phyloP scores from a whole-genome alignment of 345 rosid genomes.

The Combretum micranthum region DNA sequence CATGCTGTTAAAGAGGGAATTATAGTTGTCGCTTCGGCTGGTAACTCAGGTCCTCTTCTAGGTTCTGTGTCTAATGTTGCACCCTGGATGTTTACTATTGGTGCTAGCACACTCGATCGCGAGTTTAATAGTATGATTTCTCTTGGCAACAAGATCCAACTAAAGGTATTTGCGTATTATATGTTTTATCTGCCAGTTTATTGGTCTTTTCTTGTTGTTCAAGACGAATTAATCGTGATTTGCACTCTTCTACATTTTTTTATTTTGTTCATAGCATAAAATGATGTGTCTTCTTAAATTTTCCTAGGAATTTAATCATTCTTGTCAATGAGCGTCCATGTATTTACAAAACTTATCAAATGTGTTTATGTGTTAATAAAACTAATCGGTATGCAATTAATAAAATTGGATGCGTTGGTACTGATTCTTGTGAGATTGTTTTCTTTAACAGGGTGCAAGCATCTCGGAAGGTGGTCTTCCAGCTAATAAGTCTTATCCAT shows the following conservation, averaged over 20 bases:
- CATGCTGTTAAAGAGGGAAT: constrained; percentile 14
- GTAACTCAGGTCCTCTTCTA: constrained; percentile 61
- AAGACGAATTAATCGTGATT: too few species aligned
- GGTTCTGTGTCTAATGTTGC: constrained; percentile 47
- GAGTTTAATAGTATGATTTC: constrained; percentile 40
- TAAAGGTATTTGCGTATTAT: constrained; percentile 33
- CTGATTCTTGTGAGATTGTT: too few species aligned
- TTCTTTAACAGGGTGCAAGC: constrained; percentile 49
- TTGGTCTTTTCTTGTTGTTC: neutral
- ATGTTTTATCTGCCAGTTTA: neutral
- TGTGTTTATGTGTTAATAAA: too few species aligned
- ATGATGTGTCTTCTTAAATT: too few species aligned
- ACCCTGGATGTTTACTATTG: constrained; percentile 76
- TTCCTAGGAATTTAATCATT: too few species aligned
- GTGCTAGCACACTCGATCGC: constrained; percentile 70
- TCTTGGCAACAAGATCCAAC: constrained; percentile 33
- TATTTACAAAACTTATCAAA: too few species aligned
- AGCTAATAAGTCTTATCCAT: constrained; percentile 30
- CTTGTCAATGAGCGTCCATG: too few species aligned
- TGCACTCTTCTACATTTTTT: too few species aligned
- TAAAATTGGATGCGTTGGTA: too few species aligned
- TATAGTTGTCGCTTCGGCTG: constrained; percentile 32
- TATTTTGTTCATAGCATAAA: too few species aligned
- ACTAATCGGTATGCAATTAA: too few species aligned
- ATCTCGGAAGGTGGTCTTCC: constrained; percentile 34